Base-by-base conservation (phyloP, 2,329 filamentous ascomycete species). In the Colletotrichum cuscutae region DNA sequence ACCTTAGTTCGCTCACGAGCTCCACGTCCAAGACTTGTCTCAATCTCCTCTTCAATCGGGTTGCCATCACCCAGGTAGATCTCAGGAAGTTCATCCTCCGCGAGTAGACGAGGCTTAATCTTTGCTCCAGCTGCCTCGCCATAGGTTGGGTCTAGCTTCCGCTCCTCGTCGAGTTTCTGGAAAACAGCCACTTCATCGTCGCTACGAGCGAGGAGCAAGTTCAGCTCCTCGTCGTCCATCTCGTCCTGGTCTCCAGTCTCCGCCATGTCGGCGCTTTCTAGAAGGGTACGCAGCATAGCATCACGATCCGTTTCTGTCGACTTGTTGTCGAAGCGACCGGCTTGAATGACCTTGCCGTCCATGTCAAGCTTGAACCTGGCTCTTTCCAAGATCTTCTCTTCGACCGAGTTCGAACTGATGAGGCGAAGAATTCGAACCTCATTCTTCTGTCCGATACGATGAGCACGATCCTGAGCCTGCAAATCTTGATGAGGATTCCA, bases 401-500 rank as follows among this genome's bases (percentile, higher is more conserved):
- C 97, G 2, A 99, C 95, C 0, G 97, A 98, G 79, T 97, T 98
- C 11, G 95, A 97, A 76, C 93, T 98, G 82, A 99, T 98, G 57
- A 99, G 88, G 83, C 97, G 93, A 73, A 99, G 86, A 81, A 99
- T 99, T 78, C 97, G 94, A 69, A 99, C 97, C 83, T 99, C 97
- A 78, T 99, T 99, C 91, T 99, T 99, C 83, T 99, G 97, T 74
- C 97, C 97, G 77, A 99, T 99, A 93, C 97, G 96, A 91, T 99
- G 97, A 59, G 97, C 97, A 92, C 97, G 97, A 93, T 99, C 97
- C 81, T 99, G 97, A 15, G 97, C 97, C 83, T 99, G 97, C 83
- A 99, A 87, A 93, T 99, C 97, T 83, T 99, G 97, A 81, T 98
- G 96, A 81, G 97, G 97, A 83, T 99, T 99, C 97, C 97, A 99